Base-by-base conservation (phyloP, 352 stramenopile species). In the Globisporangium mamillatum region DNA sequence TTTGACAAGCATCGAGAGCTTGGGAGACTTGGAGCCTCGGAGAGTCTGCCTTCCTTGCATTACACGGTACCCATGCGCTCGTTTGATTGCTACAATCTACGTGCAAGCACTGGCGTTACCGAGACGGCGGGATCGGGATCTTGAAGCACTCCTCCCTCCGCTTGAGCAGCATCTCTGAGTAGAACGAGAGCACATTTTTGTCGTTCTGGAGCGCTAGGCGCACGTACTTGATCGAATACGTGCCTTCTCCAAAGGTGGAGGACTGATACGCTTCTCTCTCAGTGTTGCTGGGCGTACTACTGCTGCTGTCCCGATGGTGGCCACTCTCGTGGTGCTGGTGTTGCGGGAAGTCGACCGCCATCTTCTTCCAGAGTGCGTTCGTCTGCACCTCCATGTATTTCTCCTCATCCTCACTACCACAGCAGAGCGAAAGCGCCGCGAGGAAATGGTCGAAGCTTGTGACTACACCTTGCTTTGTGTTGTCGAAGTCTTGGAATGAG, bases 141-240 rank as follows among this genome's bases (percentile, higher is more conserved):
- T 67, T 70, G 50, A 83, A 77, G 54, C 79, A 90, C 55, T 90
- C 77, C 62, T 85, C 77, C 8, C 80, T 72, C 7, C 82, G 72
- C 57, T 76, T 72, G 18, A 89, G 60, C 9, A 90, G 75, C 65
- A 80, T 59, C 4, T 88, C 69, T 9, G 78, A 86, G 64, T 85
- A 90, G n/a, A 71, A 24, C 18, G 68, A 57, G 32, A 90, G 67
- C 5, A 77, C 56, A 3, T 66, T 14, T 41, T 74, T 75, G 63
- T 90, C 80, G 12, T 63, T 68, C n/a, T 77, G 74, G 16, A 90
- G 68, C 16, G 67, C 64, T 14, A 65, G 62, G 2, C 71, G 66
- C 24, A 86, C 70, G 34, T 75, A 81, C 44, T 79, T 66, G 36
- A 90, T 75, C 2, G 80, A 73, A 7, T 88, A 75, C 77, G 18